Evolutionary conservation across 129 eudicot species (phyloP).

Genomic region (Dittrichia graveolens): DNA sequence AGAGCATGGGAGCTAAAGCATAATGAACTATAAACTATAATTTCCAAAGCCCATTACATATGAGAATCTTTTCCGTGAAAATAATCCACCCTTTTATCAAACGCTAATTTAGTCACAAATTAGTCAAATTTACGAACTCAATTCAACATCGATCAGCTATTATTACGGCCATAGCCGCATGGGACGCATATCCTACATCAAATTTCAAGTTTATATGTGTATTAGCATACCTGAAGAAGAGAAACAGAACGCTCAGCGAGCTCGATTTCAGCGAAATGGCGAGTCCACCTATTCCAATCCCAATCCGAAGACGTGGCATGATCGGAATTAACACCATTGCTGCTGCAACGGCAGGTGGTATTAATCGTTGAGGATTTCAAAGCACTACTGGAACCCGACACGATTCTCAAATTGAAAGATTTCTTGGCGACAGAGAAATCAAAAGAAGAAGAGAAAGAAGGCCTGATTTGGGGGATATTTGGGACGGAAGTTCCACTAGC

Average conservation of each 20-base stretch:
- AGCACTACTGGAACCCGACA: constrained; percentile 25
- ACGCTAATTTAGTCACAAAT: neutral
- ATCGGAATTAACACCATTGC: constrained; percentile 17
- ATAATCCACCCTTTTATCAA: neutral
- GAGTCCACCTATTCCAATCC: constrained; percentile 96
- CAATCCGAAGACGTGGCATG: constrained; percentile 57
- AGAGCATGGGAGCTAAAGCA: constrained; percentile 1
- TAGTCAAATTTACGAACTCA: neutral
- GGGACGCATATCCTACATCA: neutral
- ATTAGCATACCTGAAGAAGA: constrained; percentile 68
- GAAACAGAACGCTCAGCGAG: constrained; percentile 87
- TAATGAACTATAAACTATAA: neutral
- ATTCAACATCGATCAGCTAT: neutral
- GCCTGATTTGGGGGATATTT: constrained; percentile 51
- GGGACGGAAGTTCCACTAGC: constrained; percentile 53
- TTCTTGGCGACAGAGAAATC: constrained; percentile 27
- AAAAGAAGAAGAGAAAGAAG: constrained; percentile 23
- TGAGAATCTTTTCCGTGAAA: neutral
- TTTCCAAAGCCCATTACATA: constrained; percentile 12
- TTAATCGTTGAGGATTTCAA: constrained; percentile 25
- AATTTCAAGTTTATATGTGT: neutral
- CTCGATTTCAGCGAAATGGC: constrained; percentile 84
- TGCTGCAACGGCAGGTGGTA: constrained; percentile 43
- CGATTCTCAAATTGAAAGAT: constrained; percentile 30
- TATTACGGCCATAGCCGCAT: neutral